These are phyloP conservation scores for Pulveroboletus frians DNA, from an alignment of 768 basidiomycete species.

Conservation along the genomic window DNA sequence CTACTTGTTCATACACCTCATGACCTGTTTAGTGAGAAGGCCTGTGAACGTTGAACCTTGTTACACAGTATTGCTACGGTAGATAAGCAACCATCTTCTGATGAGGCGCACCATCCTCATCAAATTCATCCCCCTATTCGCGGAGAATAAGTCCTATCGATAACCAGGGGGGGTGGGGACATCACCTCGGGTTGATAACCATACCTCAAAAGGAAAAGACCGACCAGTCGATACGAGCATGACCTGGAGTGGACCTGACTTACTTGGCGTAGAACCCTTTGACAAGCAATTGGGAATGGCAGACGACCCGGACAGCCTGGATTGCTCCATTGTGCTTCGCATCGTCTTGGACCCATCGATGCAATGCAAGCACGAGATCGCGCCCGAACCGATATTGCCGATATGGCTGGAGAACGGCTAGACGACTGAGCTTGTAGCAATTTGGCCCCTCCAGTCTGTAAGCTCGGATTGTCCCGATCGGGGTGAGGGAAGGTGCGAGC, in stretches of 20 bases:
- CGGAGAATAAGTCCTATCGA: slow-evolving; percentile 23
- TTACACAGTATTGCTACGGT: slow-evolving; percentile 27
- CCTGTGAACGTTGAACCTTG: slow-evolving; percentile 16
- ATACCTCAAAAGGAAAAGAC: slow-evolving; percentile 42
- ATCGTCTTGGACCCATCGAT: slow-evolving; percentile 52
- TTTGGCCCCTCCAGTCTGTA: slow-evolving; percentile 32
- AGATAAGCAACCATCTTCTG: slow-evolving; percentile 71
- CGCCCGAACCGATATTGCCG: slow-evolving; percentile 61
- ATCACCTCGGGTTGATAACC: slow-evolving; percentile 65
- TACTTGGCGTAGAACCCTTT: slow-evolving; percentile 76
- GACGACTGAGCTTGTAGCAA: slow-evolving; percentile 70
- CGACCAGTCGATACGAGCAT: slow-evolving; percentile 11
- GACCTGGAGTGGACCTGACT: slow-evolving; percentile 11
- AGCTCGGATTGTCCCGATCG: slow-evolving; percentile 68
- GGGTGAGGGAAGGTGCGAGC: slow-evolving; percentile 51
- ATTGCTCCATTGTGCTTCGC: slow-evolving; percentile 16
- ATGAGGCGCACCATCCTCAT: slow-evolving; percentile 82
- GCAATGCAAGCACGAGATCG: slow-evolving; percentile 57
- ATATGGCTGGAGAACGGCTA: slow-evolving; percentile 63
- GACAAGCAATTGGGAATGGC: slow-evolving; percentile 66
- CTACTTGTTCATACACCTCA: slow-evolving; percentile 32
- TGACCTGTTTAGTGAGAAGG: slow-evolving; percentile 14
- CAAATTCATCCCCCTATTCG: slow-evolving; percentile 63
- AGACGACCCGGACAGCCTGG: slow-evolving; percentile 41
- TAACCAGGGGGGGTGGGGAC: slow-evolving; percentile 10